Evolutionary conservation across 345 rosid genomes (phyloP).

Genomic region (Pelargonium nanum): DNA sequence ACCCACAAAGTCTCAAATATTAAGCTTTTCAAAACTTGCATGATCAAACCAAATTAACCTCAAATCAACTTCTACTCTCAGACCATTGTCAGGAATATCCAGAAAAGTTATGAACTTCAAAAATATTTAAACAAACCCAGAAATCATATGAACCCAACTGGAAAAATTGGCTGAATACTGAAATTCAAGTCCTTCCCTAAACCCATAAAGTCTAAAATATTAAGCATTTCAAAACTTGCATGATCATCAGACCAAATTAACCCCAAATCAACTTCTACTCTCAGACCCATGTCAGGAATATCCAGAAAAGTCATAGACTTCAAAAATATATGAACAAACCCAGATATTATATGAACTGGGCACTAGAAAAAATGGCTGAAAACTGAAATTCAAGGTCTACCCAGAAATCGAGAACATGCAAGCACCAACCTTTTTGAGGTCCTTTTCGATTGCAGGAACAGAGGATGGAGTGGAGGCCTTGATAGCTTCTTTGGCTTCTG

Average conservation of each 20-base stretch:
- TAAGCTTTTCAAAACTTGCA: background rate
- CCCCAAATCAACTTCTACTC: background rate
- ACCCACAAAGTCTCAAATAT: no score
- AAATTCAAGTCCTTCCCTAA: no score
- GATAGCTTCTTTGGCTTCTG: background rate
- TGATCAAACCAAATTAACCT: background rate
- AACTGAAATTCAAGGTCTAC: background rate
- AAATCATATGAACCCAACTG: no score
- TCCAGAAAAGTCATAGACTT: no score
- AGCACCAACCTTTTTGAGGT: background rate
- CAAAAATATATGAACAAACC: background rate
- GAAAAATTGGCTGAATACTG: no score
- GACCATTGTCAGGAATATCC: no score
- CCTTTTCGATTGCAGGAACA: background rate
- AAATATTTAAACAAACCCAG: background rate
- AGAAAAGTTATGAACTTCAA: background rate
- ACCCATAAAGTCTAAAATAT: no score
- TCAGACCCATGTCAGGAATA: no score
- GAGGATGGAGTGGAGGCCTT: background rate
- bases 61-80: no score
- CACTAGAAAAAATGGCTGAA: background rate
- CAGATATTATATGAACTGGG: background rate
- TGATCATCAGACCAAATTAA: background rate
- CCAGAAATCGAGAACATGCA: background rate
- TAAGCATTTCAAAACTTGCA: background rate